These are phyloP conservation scores for Cladosporium austrohemisphaericum DNA, from an alignment of 2,329 filamentous ascomycete species.

Conservation along the genomic window DNA sequence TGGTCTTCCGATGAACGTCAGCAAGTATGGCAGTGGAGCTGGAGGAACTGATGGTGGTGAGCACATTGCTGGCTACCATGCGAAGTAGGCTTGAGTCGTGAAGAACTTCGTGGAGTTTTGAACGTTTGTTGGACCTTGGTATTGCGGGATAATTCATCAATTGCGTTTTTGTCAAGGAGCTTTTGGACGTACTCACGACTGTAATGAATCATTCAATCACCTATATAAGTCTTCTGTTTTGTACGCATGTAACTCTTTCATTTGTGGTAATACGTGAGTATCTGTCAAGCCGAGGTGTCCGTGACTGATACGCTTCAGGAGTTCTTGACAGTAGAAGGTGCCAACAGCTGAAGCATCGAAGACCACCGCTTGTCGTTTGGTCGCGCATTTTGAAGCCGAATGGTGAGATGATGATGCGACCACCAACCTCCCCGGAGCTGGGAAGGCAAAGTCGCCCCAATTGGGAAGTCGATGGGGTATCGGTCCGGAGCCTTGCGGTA, in stretches of 20 bases:
- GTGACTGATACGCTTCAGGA: too few species aligned
- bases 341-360: too few species aligned
- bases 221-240: not conserved
- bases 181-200: not conserved
- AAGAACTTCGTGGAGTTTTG: not conserved
- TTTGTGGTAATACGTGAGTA: not conserved
- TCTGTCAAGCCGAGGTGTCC: not conserved
- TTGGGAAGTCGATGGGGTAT: too few species aligned
- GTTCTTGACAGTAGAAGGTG: too few species aligned
- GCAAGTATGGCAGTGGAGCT: conserved; percentile 36
- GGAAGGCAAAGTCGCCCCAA: too few species aligned
- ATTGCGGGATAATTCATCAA: not conserved
- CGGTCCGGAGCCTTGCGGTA: too few species aligned
- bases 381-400: too few species aligned
- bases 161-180: too few species aligned
- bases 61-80: conserved; percentile 5
- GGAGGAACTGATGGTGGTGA: conserved; percentile 36
- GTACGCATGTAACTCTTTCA: not conserved
- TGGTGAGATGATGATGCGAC: too few species aligned
- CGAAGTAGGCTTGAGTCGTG: not conserved
- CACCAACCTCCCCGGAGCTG: too few species aligned
- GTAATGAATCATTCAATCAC: not conserved
- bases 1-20: conserved; percentile 40
- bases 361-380: too few species aligned
- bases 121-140: not conserved